Percentiles rank a stretch among this genome's conserved stretches.
Evolutionary conservation across 2,329 filamentous ascomycete species (phyloP).

Genomic region (Fusarium sp.): DNA sequence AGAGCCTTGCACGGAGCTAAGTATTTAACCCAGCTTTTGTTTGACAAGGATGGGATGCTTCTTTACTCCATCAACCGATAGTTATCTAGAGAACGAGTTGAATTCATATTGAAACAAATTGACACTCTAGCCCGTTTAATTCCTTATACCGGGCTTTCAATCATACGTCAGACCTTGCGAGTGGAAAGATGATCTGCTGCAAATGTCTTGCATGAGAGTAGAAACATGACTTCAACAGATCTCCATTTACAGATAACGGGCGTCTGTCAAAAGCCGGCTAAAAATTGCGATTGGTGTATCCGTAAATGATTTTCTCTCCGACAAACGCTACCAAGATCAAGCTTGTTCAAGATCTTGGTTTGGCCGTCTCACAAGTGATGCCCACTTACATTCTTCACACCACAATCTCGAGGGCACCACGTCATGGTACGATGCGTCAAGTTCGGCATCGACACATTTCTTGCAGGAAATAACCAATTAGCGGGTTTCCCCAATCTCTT

Average conservation of each 20-base stretch:
- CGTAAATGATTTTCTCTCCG: not conserved
- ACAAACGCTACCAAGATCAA: not conserved
- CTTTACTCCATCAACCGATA: not conserved
- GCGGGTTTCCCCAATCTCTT: slow-evolving; percentile 20
- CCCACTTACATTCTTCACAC: slow-evolving; percentile 28
- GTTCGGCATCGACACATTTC: slow-evolving; percentile 4
- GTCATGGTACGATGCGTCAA: slow-evolving; percentile 22
- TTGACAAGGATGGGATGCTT: not conserved
- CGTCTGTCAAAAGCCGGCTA: not conserved
- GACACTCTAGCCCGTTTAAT: not conserved
- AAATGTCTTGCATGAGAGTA: not conserved
- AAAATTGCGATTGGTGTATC: not conserved
- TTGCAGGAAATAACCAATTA: slow-evolving; percentile 19
- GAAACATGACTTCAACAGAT: not conserved
- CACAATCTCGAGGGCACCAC: slow-evolving; percentile 17
- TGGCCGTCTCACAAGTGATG: slow-evolving; percentile 10
- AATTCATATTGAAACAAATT: not conserved
- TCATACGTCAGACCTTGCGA: not conserved
- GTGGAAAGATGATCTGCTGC: not conserved
- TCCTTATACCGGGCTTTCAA: not conserved
- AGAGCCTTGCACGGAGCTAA: not conserved
- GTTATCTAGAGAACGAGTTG: not conserved
- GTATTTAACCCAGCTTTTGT: not conserved
- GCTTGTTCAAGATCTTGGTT: slow-evolving; percentile 23
- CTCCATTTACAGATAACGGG: not conserved